Conservation (phyloP, 225 moss, liverwort and hornwort genomes). For the Takakia lepidozioides region DNA sequence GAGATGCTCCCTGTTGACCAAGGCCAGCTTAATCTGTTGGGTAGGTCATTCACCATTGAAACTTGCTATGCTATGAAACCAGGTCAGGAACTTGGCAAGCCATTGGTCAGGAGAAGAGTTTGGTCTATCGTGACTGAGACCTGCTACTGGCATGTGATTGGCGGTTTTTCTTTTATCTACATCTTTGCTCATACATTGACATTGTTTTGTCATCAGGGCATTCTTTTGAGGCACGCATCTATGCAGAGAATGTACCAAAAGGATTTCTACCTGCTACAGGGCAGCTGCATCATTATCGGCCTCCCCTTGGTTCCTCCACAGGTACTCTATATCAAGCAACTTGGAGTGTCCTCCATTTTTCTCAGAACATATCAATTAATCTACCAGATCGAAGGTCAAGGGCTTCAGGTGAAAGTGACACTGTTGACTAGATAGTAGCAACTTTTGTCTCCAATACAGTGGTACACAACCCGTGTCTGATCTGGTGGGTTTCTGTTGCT, state of each 20-base stretch:
- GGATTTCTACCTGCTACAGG: slow-evolving; percentile 93
- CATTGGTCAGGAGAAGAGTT: not conserved
- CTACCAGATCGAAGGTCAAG: no score
- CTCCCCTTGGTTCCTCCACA: slow-evolving; percentile 60
- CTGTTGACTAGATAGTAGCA: no score
- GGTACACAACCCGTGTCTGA: no score
- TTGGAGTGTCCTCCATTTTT: no score
- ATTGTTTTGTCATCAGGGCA: slow-evolving; percentile 42
- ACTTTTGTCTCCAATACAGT: no score
- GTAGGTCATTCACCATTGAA: slow-evolving; percentile 21
- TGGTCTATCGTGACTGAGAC: no score
- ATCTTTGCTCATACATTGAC: no score
- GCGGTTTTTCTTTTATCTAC: not conserved
- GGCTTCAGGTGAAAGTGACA: no score
- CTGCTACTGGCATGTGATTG: no score
- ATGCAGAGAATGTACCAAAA: slow-evolving; percentile 93
- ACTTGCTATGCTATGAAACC: not conserved
- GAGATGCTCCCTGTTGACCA: slow-evolving; percentile 79
- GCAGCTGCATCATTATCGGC: slow-evolving; percentile 69
- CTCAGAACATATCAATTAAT: no score
- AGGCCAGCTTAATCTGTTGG: slow-evolving; percentile 53
- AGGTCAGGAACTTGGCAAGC: not conserved
- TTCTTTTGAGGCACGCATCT: slow-evolving; percentile 92
- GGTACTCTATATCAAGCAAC: no score
- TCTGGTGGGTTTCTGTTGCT: no score